Percentiles rank a stretch among this genome's conserved stretches.
These are phyloP conservation scores for Sugiyamaella americana DNA, from an alignment of 805 yeast genomes.

Conservation along the genomic window DNA sequence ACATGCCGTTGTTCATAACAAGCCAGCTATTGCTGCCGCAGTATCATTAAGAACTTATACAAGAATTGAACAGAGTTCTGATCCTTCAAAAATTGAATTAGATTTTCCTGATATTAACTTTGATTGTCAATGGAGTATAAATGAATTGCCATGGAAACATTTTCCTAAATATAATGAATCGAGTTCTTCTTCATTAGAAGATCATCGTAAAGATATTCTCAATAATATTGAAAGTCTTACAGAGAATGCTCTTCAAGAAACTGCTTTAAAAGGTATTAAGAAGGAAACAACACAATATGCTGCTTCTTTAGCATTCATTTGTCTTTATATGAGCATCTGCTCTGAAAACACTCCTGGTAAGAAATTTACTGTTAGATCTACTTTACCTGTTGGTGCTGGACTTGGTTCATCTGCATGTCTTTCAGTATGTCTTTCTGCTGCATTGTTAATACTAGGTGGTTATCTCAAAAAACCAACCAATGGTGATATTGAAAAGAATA, in stretches of 20 bases:
- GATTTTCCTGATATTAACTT: slow-evolving; percentile 82
- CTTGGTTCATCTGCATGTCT: slow-evolving; percentile 91
- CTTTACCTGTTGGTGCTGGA: slow-evolving; percentile 95
- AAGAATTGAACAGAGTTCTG: slow-evolving; percentile 43
- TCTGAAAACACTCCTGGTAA: slow-evolving; percentile 41
- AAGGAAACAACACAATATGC: slow-evolving; percentile 61
- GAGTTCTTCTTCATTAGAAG: slow-evolving; percentile 3
- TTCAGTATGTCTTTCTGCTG: slow-evolving; percentile 76
- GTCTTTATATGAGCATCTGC: slow-evolving; percentile 61
- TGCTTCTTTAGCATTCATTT: slow-evolving; percentile 79
- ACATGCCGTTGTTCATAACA: slow-evolving; percentile 89
- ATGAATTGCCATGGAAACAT: slow-evolving; percentile 45
- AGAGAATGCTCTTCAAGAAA: slow-evolving; percentile 13
- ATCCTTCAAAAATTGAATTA: slow-evolving; percentile 44
- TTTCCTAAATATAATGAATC: not conserved
- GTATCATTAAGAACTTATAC: slow-evolving; percentile 79
- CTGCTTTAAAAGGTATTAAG: slow-evolving; percentile 34
- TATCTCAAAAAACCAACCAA: slow-evolving; percentile 6
- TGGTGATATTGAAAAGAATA: slow-evolving; percentile 19
- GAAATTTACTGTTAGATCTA: slow-evolving; percentile 65
- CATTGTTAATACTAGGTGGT: slow-evolving; percentile 39
- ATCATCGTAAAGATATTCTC: slow-evolving; percentile 4
- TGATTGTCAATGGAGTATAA: slow-evolving; percentile 53
- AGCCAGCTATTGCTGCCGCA: slow-evolving; percentile 96
- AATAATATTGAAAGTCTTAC: slow-evolving; percentile 7